Evolutionary conservation across 2,329 filamentous ascomycete genomes (phyloP).

Genomic region (Chaetothyriales sp.): DNA sequence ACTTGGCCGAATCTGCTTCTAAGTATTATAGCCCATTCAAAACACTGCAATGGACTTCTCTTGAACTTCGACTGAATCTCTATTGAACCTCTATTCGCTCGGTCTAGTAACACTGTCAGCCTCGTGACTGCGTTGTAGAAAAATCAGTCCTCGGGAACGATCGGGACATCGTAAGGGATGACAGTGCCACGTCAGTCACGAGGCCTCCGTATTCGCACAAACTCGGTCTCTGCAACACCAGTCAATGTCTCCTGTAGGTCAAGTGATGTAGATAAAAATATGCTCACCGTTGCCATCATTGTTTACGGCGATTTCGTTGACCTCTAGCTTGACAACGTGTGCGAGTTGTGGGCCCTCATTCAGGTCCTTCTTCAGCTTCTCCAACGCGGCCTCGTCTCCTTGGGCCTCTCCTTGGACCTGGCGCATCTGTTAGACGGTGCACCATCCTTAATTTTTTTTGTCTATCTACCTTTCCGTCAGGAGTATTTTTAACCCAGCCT

Average conservation of each 20-base stretch:
- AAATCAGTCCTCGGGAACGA: too few relatives aligned
- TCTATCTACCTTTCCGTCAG: constrained; percentile 28
- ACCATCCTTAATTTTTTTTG: neutral
- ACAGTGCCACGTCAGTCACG: too few relatives aligned
- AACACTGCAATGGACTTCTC: too few relatives aligned
- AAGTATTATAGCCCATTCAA: too few relatives aligned
- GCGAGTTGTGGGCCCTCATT: constrained; percentile 59
- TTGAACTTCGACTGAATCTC: too few relatives aligned
- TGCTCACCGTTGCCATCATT: neutral
- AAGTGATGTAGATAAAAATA: neutral
- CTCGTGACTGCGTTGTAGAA: too few relatives aligned
- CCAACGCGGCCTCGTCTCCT: constrained; percentile 49
- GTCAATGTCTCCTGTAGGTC: neutral
- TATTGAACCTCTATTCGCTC: too few relatives aligned
- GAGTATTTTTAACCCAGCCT: constrained; percentile 35
- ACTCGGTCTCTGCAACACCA: neutral
- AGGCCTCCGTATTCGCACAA: neutral
- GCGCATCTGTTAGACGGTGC: neutral
- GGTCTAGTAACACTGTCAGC: too few relatives aligned
- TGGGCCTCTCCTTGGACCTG: constrained; percentile 87
- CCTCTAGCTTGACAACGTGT: constrained; percentile 58
- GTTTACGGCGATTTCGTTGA: constrained; percentile 42
- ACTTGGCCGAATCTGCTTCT: too few relatives aligned
- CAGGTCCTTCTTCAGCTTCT: constrained; percentile 58
- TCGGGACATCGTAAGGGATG: too few relatives aligned